A percentile compares a stretch with the other conserved stretches of the same genome.
These are phyloP conservation scores for Penicillium sp. DNA, from an alignment of 2,329 filamentous ascomycete genomes.

Conservation along the genomic window DNA sequence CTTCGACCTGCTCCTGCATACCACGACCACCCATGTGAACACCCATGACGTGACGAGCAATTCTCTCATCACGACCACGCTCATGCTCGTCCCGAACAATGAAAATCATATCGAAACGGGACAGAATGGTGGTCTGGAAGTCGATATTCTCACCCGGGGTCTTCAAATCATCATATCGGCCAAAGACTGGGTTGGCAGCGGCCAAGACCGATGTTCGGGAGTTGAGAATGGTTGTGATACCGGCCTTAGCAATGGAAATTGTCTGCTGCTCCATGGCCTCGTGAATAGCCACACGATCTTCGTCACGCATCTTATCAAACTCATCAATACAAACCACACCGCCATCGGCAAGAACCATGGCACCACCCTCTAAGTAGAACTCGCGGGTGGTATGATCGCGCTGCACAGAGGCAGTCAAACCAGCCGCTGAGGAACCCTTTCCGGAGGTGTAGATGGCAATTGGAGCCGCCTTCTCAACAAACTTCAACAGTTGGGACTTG, in stretches of 20 bases:
- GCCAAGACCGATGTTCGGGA: constrained; percentile 92
- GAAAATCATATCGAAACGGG: constrained; percentile 99
- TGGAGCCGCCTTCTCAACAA: constrained; percentile 92
- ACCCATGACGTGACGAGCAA: constrained; percentile 95
- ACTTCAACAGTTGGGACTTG: constrained; percentile 95
- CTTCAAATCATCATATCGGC: constrained; percentile 97
- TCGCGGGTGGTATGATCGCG: constrained; percentile 88
- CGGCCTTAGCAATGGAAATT: constrained; percentile 97
- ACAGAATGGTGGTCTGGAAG: constrained; percentile 97
- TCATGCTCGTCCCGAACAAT: constrained; percentile 96
- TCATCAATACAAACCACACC: constrained; percentile 98
- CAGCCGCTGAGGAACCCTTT: constrained; percentile 94
- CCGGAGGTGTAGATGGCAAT: constrained; percentile 99
- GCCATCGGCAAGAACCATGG: constrained; percentile 96
- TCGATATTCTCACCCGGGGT: constrained; percentile 98
- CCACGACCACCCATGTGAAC: constrained; percentile 92
- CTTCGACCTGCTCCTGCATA: constrained; percentile 76
- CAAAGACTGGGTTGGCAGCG: constrained; percentile 95
- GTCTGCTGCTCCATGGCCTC: constrained; percentile 99
- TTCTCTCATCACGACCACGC: constrained; percentile 81
- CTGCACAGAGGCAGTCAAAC: constrained; percentile 95
- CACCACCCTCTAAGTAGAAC: constrained; percentile 96
- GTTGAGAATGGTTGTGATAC: constrained; percentile 97
- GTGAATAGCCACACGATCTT: constrained; percentile 96
- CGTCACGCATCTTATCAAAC: constrained; percentile 99